phyloP scores from a whole-genome alignment of 257 asterid genomes.

The Dorcoceras hygrometricum region DNA sequence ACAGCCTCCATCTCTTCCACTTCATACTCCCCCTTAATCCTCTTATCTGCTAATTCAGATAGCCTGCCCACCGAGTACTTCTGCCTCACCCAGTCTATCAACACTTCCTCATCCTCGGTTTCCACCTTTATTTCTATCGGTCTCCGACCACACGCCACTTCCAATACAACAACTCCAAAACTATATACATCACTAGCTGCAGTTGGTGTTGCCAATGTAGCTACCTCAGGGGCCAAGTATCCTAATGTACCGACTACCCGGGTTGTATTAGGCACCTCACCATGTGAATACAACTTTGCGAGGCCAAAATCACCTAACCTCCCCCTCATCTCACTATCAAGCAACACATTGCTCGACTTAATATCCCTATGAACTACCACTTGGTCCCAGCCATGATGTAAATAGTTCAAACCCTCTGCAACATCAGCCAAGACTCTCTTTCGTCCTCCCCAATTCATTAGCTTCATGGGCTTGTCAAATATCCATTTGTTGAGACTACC shows the following conservation, averaged over 20 bases:
- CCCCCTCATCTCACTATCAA: conserved; percentile 70
- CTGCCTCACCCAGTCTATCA: conserved; percentile 74
- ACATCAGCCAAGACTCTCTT: conserved; percentile 61
- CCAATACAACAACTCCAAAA: conserved; percentile 73
- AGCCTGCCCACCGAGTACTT: conserved; percentile 52
- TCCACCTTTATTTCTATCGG: conserved; percentile 45
- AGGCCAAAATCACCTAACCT: conserved; percentile 82
- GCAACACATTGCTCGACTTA: conserved; percentile 73
- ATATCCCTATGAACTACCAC: conserved; percentile 80
- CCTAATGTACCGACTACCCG: conserved; percentile 84
- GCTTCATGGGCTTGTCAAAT: conserved; percentile 48
- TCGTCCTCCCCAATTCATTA: conserved; percentile 62
- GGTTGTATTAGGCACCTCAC: conserved; percentile 74
- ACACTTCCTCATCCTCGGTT: conserved; percentile 64
- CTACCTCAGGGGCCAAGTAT: conserved; percentile 75
- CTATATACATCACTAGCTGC: conserved; percentile 75
- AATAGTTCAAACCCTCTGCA: conserved; percentile 72
- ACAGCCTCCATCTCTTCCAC: conserved; percentile 67
- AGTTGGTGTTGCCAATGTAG: conserved; percentile 65
- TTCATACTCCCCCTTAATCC: conserved; percentile 57
- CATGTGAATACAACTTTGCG: conserved; percentile 69
- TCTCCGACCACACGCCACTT: conserved; percentile 76
- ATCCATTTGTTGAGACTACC: conserved; percentile 78
- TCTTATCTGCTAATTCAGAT: conserved; percentile 54
- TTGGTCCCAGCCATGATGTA: conserved; percentile 84